Base-by-base conservation (phyloP, 257 asterid species). In the Solanum clarkiae region DNA sequence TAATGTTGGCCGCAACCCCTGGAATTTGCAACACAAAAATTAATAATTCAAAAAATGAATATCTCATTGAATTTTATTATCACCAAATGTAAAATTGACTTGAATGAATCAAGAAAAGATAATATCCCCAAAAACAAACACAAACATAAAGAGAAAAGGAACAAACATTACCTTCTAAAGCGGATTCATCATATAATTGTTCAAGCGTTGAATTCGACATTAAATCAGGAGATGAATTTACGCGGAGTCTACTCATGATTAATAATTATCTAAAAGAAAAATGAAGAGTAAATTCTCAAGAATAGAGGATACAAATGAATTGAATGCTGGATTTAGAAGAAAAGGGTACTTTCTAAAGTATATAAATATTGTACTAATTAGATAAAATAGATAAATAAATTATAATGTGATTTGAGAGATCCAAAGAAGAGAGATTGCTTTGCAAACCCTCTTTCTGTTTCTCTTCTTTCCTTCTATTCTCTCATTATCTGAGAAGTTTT, bases 1-100 rank as follows among this genome's bases (percentile, higher is more conserved):
- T 93, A 36, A 94, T 86, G 62, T 90, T 90, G 70, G 98, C 95
- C 56, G 98, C 94, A 57, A 93, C 95, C 72, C 98, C 98, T 95
- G 55, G 22, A 74, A 74, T 45, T 74, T 22, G 26, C 79, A 70
- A 12, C 45, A 69, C 17, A 8, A 24, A 26, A 74, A 72, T 2
- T 2, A 45, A n/a, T 6, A 72, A 47, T 74, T 7, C n/a, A 74
- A 47, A 74, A 47, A 42, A 74, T 15, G 60, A 74, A 13, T 72
- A 72, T 74, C 42, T 74, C 59, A 75, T 74, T 74, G n/a, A 74
- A n/a, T 68, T 40, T 68, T 32, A 68, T 36, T 13, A 17, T 36
- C 51, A 69, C 8, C 24, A 9, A 57, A 60, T 40, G 5, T 40
- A 8, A 70, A 69, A 36, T 14, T 12, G 55, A 42, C 10, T 20